Evolutionary conservation across 2,329 filamentous ascomycete species (phyloP).

Genomic region (Fusarium sp.): DNA sequence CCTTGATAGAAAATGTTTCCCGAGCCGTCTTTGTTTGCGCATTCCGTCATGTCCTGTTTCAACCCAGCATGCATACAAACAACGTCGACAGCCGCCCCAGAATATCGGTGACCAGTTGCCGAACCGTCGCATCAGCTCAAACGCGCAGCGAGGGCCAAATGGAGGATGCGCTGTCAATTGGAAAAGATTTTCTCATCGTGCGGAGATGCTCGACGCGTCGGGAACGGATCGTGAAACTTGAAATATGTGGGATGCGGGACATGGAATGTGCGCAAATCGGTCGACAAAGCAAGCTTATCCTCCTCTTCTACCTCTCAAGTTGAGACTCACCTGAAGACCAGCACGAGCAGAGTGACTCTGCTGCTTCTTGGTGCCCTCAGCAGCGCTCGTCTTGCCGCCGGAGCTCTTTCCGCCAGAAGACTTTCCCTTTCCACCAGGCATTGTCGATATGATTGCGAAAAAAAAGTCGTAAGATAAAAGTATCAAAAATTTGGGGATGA

Average conservation of each 20-base stretch:
- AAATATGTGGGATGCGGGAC: slow-evolving; percentile 44
- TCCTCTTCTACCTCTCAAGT: slow-evolving; percentile 7
- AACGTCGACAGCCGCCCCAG: neutral
- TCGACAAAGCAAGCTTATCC: slow-evolving; percentile 23
- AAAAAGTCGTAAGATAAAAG: slow-evolving; percentile 37
- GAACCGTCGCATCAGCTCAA: slow-evolving; percentile 23
- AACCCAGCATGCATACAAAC: slow-evolving; percentile 15
- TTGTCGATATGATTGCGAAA: slow-evolving; percentile 53
- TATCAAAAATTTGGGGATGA: slow-evolving; percentile 31
- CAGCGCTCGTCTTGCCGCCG: slow-evolving; percentile 77
- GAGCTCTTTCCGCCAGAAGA: slow-evolving; percentile 88
- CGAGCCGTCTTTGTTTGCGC: slow-evolving; percentile 25
- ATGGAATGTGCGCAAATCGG: slow-evolving; percentile 43
- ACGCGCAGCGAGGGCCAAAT: neutral
- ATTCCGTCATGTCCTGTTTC: slow-evolving; percentile 30
- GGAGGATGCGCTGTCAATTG: slow-evolving; percentile 17
- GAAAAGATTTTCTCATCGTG: slow-evolving; percentile 39
- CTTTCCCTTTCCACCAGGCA: slow-evolving; percentile 94
- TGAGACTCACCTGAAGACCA: slow-evolving; percentile 85
- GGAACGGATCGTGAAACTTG: slow-evolving; percentile 33
- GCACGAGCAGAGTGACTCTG: slow-evolving; percentile 97
- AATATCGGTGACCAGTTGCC: slow-evolving; percentile 13
- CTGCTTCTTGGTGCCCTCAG: slow-evolving; percentile 81
- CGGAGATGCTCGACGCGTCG: slow-evolving; percentile 45
- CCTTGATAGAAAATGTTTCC: slow-evolving; percentile 20